Conservation (phyloP, 768 basidiomycete genomes). For the Tubosaeta sp. region DNA sequence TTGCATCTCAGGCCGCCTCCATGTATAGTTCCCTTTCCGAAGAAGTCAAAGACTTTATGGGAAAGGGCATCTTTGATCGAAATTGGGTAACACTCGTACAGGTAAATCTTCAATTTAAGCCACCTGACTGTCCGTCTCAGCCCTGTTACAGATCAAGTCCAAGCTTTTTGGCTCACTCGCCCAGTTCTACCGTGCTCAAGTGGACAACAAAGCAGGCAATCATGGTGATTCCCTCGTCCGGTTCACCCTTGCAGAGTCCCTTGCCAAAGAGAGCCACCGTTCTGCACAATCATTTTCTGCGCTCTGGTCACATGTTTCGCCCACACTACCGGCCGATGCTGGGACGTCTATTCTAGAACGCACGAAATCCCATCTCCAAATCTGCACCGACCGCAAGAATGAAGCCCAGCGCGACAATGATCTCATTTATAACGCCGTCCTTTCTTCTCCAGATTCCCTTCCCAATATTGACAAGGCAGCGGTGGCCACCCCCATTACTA, state of each 20-base stretch:
- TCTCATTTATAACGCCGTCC: slow-evolving; percentile 91
- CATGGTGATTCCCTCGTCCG: slow-evolving; percentile 87
- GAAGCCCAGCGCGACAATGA: slow-evolving; percentile 91
- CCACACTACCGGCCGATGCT: slow-evolving; percentile 85
- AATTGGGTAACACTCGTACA: slow-evolving; percentile 90
- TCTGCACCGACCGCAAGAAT: slow-evolving; percentile 68
- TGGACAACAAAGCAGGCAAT: slow-evolving; percentile 70
- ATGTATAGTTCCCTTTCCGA: slow-evolving; percentile 84
- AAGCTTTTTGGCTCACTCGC: slow-evolving; percentile 85
- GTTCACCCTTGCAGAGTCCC: slow-evolving; percentile 67
- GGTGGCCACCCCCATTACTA: slow-evolving; percentile 82
- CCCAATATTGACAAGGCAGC: slow-evolving; percentile 77
- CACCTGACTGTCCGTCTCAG: background rate
- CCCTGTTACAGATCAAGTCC: slow-evolving; percentile 67
- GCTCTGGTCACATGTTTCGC: slow-evolving; percentile 67
- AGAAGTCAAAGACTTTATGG: slow-evolving; percentile 95
- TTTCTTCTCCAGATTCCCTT: slow-evolving; percentile 75
- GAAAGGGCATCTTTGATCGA: slow-evolving; percentile 91
- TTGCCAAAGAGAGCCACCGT: slow-evolving; percentile 80
- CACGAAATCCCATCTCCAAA: slow-evolving; percentile 74
- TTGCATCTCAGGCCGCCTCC: slow-evolving; percentile 75
- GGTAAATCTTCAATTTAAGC: slow-evolving; percentile 36
- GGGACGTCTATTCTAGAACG: slow-evolving; percentile 76
- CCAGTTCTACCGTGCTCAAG: slow-evolving; percentile 81
- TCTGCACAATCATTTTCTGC: slow-evolving; percentile 65